Conservation (phyloP, 495 filamentous ascomycete genomes). For the Hypoxylon intermedium region DNA sequence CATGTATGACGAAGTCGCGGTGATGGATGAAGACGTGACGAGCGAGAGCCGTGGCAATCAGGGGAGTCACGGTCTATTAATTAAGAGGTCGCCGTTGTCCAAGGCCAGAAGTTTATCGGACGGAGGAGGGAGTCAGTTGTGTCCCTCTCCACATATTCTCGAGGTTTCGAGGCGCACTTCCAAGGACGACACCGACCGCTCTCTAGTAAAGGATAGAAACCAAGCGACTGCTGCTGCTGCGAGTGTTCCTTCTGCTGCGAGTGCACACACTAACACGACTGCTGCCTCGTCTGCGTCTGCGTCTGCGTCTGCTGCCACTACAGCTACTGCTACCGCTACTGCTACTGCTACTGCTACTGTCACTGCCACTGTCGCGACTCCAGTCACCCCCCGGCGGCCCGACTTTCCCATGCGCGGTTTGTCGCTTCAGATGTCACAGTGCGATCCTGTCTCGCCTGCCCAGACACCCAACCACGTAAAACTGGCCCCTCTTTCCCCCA, state of each 20-base stretch:
- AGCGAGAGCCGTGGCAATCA: not conserved
- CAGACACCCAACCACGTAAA: conserved; percentile 63
- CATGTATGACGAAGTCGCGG: conserved; percentile 35
- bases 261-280: too few relatives aligned
- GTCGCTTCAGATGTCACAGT: conserved; percentile 75
- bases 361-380: conserved; percentile 51
- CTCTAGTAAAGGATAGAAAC: conserved; percentile 53
- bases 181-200: conserved; percentile 77
- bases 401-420: conserved; percentile 66
- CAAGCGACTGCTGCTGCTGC: too few relatives aligned
- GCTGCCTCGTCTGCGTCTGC: too few relatives aligned
- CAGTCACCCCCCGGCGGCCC: conserved; percentile 70
- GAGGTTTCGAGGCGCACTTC: conserved; percentile 62
- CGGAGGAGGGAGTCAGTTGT: conserved; percentile 60
- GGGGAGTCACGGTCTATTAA: conserved; percentile 23
- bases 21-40: conserved; percentile 42
- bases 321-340: too few relatives aligned
- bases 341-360: too few relatives aligned
- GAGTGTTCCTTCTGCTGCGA: too few relatives aligned
- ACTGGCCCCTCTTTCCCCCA: conserved; percentile 79
- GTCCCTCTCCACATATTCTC: conserved; percentile 70
- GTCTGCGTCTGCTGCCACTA: too few relatives aligned
- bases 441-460: conserved; percentile 49
- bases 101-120: conserved; percentile 59
- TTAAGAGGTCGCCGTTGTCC: conserved; percentile 38